Percentiles rank a stretch among this genome's conserved stretches.
phyloP scores from a whole-genome alignment of 2,329 filamentous ascomycete genomes.

The Leptosphaerulina australis region DNA sequence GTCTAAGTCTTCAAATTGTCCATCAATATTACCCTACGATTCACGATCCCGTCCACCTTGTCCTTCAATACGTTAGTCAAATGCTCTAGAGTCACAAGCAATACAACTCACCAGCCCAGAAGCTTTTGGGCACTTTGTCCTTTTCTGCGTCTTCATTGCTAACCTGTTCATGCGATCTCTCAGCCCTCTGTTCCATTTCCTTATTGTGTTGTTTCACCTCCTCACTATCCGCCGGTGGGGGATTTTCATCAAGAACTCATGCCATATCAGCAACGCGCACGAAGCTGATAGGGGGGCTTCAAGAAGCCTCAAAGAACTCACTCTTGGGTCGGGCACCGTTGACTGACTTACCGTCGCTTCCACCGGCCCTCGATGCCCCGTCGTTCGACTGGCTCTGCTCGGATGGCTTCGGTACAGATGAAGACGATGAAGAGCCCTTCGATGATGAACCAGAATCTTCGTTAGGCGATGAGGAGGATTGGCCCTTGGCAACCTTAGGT shows the following conservation, averaged over 20 bases:
- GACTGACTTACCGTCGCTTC: slow-evolving; percentile 27
- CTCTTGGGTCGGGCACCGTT: slow-evolving; percentile 53
- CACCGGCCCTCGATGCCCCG: slow-evolving; percentile 18
- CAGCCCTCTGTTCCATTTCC: slow-evolving; percentile 52
- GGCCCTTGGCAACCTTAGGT: slow-evolving; percentile 49
- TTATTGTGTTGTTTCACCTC: slow-evolving; percentile 54
- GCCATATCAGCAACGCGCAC: too few species aligned
- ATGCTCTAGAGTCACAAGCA: not conserved
- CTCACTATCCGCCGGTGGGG: slow-evolving; percentile 43
- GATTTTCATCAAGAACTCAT: slow-evolving; percentile 46
- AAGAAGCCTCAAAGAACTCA: too few species aligned
- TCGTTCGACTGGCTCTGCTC: slow-evolving; percentile 18
- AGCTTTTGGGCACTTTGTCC: slow-evolving; percentile 50
- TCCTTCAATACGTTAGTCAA: slow-evolving; percentile 27
- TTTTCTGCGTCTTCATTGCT: slow-evolving; percentile 47
- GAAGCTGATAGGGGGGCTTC: too few species aligned
- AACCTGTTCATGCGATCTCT: slow-evolving; percentile 50
- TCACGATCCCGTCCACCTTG: slow-evolving; percentile 36
- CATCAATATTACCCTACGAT: slow-evolving; percentile 18
- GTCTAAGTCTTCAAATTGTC: not conserved
- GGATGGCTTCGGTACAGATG: slow-evolving; percentile 14
- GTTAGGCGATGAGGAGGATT: slow-evolving; percentile 40
- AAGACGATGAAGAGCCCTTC: slow-evolving; percentile 13
- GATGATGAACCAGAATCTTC: slow-evolving; percentile 24
- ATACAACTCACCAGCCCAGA: slow-evolving; percentile 48